Base-by-base conservation (phyloP, 257 asterid species). In the Gentiana straminea region DNA sequence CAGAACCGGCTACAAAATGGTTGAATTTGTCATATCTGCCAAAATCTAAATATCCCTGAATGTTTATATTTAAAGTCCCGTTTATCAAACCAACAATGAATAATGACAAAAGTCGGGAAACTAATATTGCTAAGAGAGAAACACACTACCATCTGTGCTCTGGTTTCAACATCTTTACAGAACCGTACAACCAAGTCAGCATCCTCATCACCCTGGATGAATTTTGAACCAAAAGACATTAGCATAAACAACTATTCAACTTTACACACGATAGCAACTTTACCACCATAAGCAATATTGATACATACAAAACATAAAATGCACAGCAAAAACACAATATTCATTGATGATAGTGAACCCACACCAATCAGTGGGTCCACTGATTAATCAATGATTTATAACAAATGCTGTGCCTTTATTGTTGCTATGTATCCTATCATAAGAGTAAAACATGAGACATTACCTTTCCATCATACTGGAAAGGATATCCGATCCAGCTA, bases 81-180 rank as follows among this genome's bases (percentile, higher is more conserved):
- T 10, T 45, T 2, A 46, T 15, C 33, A 51, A 13, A 7, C 5
- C 46, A 38, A 11, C 0, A 13, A 36, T 41, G 56, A 52, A 57
- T 1, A 11, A 44, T 54, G 43, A 58, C 5, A 43, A 33, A 44
- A 34, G 33, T 35, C 7, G 3, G 44, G 41, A 35, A 3, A 45
- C 46, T 13, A 33, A 12, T 13, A 6, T 7, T 5, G 53, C 61
- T 46, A 58, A 59, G 68, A 62, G 47, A 53, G 33, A 52, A 45
- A n/a, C 58, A 65, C 35, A 49, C 13, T 81, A 84, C 98, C 86
- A 51, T 49, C 51, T 73, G 78, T 10, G 98, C 75, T 78, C 98
- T 80, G 53, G 87, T 67, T 78, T 91, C 95, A 6, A 91, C 85
- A 76, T 91, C 96, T 69, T 86, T 91, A 72, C 98, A 91, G 67